A percentile compares a stretch with the other conserved stretches of the same genome.
Evolutionary conservation across 345 rosid species (phyloP).

Genomic region (Euphorbia pulcherrima): DNA sequence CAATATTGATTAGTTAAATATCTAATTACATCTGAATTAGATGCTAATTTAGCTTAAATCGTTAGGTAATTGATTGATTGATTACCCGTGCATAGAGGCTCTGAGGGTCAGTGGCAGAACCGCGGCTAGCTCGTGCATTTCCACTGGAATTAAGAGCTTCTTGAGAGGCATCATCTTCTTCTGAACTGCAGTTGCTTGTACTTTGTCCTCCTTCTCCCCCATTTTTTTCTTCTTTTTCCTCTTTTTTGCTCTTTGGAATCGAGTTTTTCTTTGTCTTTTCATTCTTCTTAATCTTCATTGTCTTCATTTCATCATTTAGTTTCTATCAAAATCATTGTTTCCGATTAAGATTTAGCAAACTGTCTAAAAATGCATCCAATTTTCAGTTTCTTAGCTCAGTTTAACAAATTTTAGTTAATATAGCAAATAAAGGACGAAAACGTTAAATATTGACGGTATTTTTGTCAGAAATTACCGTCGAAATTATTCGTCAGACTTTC

Average conservation of each 20-base stretch:
- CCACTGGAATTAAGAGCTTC: constrained; percentile 45
- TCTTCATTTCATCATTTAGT: constrained; percentile 12
- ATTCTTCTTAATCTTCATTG: constrained; percentile 24
- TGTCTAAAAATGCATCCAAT: no score
- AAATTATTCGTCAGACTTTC: no score
- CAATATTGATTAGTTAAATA: neutral
- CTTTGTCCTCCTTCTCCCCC: constrained; percentile 49
- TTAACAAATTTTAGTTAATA: no score
- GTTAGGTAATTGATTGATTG: neutral
- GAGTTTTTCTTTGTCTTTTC: constrained; percentile 38
- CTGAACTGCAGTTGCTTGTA: constrained; percentile 51
- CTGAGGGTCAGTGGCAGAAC: constrained; percentile 93
- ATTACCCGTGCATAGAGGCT: constrained; percentile 91
- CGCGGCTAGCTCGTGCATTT: constrained; percentile 66
- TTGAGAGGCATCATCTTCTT: constrained; percentile 56
- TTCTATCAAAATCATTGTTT: neutral
- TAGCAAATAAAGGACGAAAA: no score
- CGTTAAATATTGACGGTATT: no score
- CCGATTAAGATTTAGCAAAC: no score
- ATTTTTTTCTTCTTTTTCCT: constrained; percentile 38
- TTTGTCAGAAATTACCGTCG: no score
- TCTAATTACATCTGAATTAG: neutral
- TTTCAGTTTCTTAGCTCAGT: no score
- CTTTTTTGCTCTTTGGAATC: constrained; percentile 26
- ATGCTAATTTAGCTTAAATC: no score